Base-by-base conservation (phyloP, 192 early-diverging fungal genomes). In the Coemansia reversa region DNA sequence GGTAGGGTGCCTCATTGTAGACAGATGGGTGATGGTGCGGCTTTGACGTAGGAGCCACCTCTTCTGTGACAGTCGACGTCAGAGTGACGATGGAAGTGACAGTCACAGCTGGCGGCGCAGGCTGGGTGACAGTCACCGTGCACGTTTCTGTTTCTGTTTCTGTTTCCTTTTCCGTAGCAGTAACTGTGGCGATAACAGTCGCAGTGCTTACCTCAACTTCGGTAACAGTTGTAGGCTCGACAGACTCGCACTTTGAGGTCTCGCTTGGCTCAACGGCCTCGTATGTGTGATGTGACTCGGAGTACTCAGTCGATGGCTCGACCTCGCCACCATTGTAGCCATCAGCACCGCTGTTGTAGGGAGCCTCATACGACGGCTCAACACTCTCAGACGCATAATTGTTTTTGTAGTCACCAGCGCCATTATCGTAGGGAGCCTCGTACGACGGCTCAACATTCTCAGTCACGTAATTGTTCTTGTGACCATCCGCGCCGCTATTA, bases 61-160 rank as follows among this genome's bases (percentile, higher is more conserved):
- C 65, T 35, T 59, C 12, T 1, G 70, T 63, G 32, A 66, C 56
- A 2, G 58, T 65, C 5, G 51, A 57, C 11, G 75, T 71, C 27
- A 68, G 48, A 6, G 75, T 71, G 33, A 25, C 48, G 27, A 65
- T 57, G 30, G 61, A 71, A 8, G 74, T 76, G n/a, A 76, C 61
- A 1, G 74, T 76, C 25, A 76, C 67, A 28, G 74, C 60, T 9
- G 74, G 74, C 16, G 67, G 74, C 0, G 74, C 60, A 3, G 74
- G 65, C 62, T 69, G 62, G 2, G 69, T 76, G 22, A 76, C 65
- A 3, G 67, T 68, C 52, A 64, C 58, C 23, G 62, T 59, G 12
- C 63, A 63, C 0, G 68, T 69, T 11, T 65, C 58, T 6, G 65
- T 58, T 28, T 55, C 51, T 0, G 69, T 76, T 3, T n/a, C n/a